Percentiles rank a stretch among this genome's conserved stretches.
phyloP scores from a whole-genome alignment of 352 stramenopile genomes.

The Phytophthora boehmeriae region DNA sequence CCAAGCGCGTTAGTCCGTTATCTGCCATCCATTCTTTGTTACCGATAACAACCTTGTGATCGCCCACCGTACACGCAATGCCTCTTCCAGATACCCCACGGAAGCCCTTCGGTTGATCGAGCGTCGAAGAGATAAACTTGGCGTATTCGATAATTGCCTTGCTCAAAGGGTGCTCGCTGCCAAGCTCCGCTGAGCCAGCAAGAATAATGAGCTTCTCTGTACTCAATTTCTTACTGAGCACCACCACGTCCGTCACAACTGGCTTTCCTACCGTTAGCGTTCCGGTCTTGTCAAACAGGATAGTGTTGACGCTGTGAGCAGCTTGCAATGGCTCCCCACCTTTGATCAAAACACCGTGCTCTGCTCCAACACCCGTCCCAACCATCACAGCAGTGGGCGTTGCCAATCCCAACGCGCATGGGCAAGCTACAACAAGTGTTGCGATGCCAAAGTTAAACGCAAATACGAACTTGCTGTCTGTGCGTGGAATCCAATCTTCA shows the following conservation, averaged over 20 bases:
- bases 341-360: slow-evolving; percentile 98
- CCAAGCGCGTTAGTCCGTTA: slow-evolving; percentile 70
- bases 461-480: slow-evolving; percentile 90
- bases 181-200: slow-evolving; percentile 92
- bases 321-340: slow-evolving; percentile 93
- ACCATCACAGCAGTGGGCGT: slow-evolving; percentile 99
- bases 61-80: slow-evolving; percentile 77
- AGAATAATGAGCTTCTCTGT: slow-evolving; percentile 89
- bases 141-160: slow-evolving; percentile 93
- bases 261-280: slow-evolving; percentile 96
- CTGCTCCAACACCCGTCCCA: slow-evolving; percentile 96
- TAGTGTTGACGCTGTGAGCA: slow-evolving; percentile 92
- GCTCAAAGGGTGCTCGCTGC: slow-evolving; percentile 95
- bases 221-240: slow-evolving; percentile 73
- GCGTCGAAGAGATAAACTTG: slow-evolving; percentile 77
- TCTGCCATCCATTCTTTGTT: slow-evolving; percentile 92
- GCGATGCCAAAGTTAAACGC: slow-evolving; percentile 98
- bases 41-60: slow-evolving; percentile 88
- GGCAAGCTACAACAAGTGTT: slow-evolving; percentile 98
- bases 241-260: slow-evolving; percentile 85
- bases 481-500: slow-evolving; percentile 63
- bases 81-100: slow-evolving; percentile 88
- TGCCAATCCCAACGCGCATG: slow-evolving; percentile 97
- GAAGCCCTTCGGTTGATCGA: slow-evolving; percentile 84
- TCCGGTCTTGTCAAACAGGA: slow-evolving; percentile 99